These are phyloP conservation scores for Suillus lakei DNA, from an alignment of 768 basidiomycete genomes.

Conservation along the genomic window DNA sequence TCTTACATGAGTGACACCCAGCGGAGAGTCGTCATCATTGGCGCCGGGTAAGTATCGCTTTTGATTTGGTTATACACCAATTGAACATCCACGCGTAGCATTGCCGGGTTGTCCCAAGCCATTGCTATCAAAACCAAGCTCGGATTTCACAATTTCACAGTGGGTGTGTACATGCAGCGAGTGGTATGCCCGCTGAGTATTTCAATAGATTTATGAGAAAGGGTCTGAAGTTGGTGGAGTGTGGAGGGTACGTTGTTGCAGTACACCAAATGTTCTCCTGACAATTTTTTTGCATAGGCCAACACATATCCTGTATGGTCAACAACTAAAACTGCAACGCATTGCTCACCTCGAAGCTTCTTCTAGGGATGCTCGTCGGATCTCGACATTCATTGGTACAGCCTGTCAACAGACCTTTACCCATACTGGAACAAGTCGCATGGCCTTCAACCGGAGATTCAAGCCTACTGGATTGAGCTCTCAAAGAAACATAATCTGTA, in stretches of 20 bases:
- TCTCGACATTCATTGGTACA: conserved; percentile 46
- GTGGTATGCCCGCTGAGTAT: not conserved
- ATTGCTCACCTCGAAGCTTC: not conserved
- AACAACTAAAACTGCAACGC: not conserved
- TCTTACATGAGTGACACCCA: not conserved
- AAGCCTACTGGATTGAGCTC: conserved; percentile 47
- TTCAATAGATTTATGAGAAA: conserved; percentile 52
- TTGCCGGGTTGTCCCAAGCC: conserved; percentile 47
- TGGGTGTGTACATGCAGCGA: conserved; percentile 19
- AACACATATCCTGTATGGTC: conserved; percentile 29
- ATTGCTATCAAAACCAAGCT: conserved; percentile 47
- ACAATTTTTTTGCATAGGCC: conserved; percentile 21
- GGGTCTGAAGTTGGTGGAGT: conserved; percentile 51
- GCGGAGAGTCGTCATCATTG: conserved; percentile 24
- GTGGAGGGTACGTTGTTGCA: conserved; percentile 48
- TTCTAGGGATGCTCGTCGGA: conserved; percentile 50
- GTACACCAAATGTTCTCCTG: not conserved
- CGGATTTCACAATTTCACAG: conserved; percentile 45
- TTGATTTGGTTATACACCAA: not conserved
- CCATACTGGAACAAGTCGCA: conserved; percentile 49
- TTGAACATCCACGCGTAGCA: conserved; percentile 25
- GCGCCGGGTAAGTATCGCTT: conserved; percentile 20
- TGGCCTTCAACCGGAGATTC: conserved; percentile 46
- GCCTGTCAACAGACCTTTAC: conserved; percentile 50
- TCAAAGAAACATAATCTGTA: conserved; percentile 47